Percentiles rank a stretch among this genome's conserved stretches.
Evolutionary conservation across 768 basidiomycete species (phyloP).

Genomic region (Boletus barrowsii): DNA sequence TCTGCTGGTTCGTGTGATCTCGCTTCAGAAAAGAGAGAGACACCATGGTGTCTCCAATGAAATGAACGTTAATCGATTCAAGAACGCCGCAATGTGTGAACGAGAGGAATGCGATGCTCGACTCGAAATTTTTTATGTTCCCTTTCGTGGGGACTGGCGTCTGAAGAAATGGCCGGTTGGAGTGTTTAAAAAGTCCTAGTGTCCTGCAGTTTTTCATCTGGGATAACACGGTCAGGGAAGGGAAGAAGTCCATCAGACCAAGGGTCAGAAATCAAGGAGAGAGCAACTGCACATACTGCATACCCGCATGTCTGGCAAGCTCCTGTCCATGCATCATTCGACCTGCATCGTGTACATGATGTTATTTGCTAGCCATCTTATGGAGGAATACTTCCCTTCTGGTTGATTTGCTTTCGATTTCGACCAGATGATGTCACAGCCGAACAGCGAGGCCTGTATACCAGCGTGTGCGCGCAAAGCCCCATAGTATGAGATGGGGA

Average conservation of each 20-base stretch:
- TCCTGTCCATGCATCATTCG: background rate
- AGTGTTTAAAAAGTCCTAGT: background rate
- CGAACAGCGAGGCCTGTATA: background rate
- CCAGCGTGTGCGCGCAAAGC: background rate
- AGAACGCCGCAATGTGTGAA: conserved; percentile 9
- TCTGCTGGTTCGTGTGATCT: background rate
- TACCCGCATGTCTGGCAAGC: background rate
- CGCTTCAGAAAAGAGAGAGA: background rate
- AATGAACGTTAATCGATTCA: conserved; percentile 4
- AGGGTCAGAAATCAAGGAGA: conserved; percentile 2
- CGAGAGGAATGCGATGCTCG: background rate
- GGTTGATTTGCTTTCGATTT: no score
- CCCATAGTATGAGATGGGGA: background rate
- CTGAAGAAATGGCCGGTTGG: background rate
- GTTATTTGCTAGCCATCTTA: background rate
- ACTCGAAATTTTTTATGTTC: conserved; percentile 23
- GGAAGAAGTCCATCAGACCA: conserved; percentile 14
- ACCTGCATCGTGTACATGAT: background rate
- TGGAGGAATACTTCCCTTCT: background rate
- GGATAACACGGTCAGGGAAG: conserved; percentile 17
- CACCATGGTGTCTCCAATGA: background rate
- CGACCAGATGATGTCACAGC: background rate
- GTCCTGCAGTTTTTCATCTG: conserved; percentile 16
- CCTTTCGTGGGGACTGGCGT: background rate
- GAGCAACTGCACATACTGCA: background rate